Conservation (phyloP, 2,329 filamentous ascomycete species). For the Epicoccum sorghinum region DNA sequence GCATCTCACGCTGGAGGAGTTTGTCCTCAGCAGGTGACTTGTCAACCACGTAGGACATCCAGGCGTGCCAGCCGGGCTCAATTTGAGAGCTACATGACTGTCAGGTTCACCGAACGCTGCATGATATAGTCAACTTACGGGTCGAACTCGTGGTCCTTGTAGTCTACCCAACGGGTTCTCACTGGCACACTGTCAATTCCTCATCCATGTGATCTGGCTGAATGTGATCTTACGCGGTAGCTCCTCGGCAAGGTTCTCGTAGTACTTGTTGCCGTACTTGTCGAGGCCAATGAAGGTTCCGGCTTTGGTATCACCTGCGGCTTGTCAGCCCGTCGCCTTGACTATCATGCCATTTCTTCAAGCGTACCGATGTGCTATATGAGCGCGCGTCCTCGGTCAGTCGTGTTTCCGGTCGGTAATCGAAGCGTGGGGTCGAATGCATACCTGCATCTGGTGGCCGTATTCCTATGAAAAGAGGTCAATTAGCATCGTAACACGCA, state of each 20-base stretch:
- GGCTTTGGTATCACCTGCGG: constrained; percentile 90
- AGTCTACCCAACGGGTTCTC: constrained; percentile 96
- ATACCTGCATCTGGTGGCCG: constrained; percentile 90
- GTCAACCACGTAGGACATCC: constrained; percentile 94
- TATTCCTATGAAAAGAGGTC: constrained; percentile 68
- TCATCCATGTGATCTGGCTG: background rate
- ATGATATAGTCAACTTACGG: constrained; percentile 59
- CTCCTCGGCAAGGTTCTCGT: constrained; percentile 88
- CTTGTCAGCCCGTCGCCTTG: constrained; percentile 32
- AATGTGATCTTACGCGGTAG: constrained; percentile 72
- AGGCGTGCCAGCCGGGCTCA: constrained; percentile 97
- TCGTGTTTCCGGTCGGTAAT: constrained; percentile 22
- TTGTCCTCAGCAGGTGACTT: constrained; percentile 80
- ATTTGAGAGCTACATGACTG: constrained; percentile 69
- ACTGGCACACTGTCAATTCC: constrained; percentile 60
- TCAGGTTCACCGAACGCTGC: constrained; percentile 41
- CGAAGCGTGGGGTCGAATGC: constrained; percentile 45
- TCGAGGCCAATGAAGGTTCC: constrained; percentile 85
- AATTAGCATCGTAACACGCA: constrained; percentile 38
- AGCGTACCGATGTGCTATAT: constrained; percentile 48
- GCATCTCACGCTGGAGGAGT: constrained; percentile 68
- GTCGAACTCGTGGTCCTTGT: constrained; percentile 85
- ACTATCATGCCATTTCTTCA: background rate
- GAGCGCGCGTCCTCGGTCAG: constrained; percentile 33
- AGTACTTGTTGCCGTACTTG: constrained; percentile 96